Conservation (phyloP, 1,139 yeast genomes). For the Taphrina deformans region DNA sequence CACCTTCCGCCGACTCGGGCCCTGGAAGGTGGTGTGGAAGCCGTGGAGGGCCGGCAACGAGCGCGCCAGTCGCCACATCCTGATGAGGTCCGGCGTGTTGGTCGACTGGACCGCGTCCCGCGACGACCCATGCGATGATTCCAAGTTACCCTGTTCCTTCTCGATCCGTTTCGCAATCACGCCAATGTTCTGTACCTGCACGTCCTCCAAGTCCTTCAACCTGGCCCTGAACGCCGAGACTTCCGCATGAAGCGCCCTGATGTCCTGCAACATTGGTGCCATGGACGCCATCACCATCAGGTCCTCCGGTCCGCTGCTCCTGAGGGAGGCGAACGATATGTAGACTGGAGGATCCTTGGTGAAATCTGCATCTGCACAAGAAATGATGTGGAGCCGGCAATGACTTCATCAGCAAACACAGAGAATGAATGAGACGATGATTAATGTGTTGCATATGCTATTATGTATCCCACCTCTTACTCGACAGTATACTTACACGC, state of each 20-base stretch:
- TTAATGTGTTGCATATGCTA: neutral
- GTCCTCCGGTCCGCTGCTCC: too few relatives aligned
- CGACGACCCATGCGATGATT: neutral
- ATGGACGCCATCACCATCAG: neutral
- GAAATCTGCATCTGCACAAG: neutral
- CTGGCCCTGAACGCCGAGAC: slow-evolving; percentile 1
- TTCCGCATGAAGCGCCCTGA: slow-evolving; percentile 18
- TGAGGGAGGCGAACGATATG: too few relatives aligned
- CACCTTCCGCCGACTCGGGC: neutral
- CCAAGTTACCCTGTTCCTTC: neutral
- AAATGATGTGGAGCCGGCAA: neutral
- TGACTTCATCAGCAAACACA: neutral
- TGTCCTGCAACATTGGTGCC: slow-evolving; percentile 10
- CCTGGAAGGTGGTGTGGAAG: slow-evolving; percentile 10
- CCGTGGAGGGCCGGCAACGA: slow-evolving; percentile 8
- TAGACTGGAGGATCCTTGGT: too few relatives aligned
- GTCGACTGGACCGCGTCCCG: neutral
- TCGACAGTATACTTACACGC: slow-evolving; percentile 2
- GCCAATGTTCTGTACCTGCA: slow-evolving; percentile 19
- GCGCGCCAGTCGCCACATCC: slow-evolving; percentile 23
- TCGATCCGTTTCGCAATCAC: slow-evolving; percentile 12
- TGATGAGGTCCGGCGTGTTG: slow-evolving; percentile 16
- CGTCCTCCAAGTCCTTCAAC: slow-evolving; percentile 7
- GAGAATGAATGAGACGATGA: neutral
- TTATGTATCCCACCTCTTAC: neutral